These are phyloP conservation scores for Cucurbita moschata DNA, from an alignment of 306 rosid species.

Conservation along the genomic window DNA sequence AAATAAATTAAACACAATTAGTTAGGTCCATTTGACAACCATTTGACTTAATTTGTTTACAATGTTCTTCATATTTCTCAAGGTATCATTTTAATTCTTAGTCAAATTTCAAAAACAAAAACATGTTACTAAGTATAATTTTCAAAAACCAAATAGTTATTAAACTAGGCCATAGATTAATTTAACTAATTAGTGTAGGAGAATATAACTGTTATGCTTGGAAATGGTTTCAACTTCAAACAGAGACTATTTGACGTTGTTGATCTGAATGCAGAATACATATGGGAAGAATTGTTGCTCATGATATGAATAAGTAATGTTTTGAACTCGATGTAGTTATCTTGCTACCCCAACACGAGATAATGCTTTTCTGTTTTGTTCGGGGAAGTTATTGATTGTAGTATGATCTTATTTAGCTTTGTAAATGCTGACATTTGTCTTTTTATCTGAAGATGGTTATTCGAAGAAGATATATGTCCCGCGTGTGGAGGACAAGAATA, in stretches of 20 bases:
- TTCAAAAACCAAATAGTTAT: no score
- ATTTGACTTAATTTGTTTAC: no score
- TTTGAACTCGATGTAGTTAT: background rate
- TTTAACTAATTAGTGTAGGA: background rate
- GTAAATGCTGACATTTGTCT: conserved; percentile 8
- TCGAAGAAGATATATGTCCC: conserved; percentile 63
- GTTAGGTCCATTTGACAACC: background rate
- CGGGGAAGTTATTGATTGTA: background rate
- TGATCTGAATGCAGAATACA: background rate
- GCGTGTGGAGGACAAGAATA: conserved; percentile 85
- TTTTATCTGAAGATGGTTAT: conserved; percentile 21
- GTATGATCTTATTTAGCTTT: background rate
- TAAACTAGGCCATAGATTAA: no score
- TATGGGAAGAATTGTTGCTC: background rate
- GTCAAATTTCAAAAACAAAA: no score
- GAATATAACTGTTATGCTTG: background rate
- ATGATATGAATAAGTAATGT: background rate
- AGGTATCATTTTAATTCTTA: no score
- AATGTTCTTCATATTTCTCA: no score
- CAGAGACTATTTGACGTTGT: background rate
- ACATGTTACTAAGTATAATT: no score
- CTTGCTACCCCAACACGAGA: background rate
- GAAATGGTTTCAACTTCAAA: background rate
- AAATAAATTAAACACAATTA: background rate
- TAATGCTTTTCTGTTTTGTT: background rate